Conservation (phyloP, 1,284 basidiomycete genomes). For the Sphaerobolus stellatus region DNA sequence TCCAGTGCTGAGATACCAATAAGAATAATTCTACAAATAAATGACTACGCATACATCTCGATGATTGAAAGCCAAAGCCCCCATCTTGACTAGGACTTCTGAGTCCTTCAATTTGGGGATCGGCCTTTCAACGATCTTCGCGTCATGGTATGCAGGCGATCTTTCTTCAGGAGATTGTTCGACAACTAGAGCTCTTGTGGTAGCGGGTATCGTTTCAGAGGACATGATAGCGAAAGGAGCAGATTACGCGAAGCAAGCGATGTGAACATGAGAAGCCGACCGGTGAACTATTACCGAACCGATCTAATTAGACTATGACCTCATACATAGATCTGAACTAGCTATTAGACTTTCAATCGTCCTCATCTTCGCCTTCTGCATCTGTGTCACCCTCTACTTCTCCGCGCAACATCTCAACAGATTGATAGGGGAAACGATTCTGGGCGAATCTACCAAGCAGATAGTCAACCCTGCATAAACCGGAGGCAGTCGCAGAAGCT, state of each 20-base stretch:
- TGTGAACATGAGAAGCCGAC: no score
- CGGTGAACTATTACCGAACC: no score
- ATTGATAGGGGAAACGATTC: constrained; percentile 60
- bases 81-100: constrained; percentile 64
- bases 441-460: constrained; percentile 66
- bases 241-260: no score
- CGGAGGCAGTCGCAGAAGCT: constrained; percentile 78
- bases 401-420: constrained; percentile 43
- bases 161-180: constrained; percentile 29
- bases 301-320: no score
- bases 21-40: neutral
- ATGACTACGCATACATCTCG: constrained; percentile 58
- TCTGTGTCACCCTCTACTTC: constrained; percentile 13
- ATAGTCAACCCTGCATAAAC: constrained; percentile 81
- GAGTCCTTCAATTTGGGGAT: constrained; percentile 51
- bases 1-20: constrained; percentile 58
- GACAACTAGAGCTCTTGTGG: constrained; percentile 39
- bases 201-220: constrained; percentile 10
- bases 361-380: constrained; percentile 15
- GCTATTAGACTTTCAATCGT: no score
- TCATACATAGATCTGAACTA: no score
- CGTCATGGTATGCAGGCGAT: constrained; percentile 50
- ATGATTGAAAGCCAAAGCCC: constrained; percentile 76
- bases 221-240: no score
- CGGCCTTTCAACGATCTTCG: constrained; percentile 46